Evolutionary conservation across 495 filamentous ascomycete species (phyloP), one percentile per base, ranked within the genome.

Genomic region (Rostrohypoxylon terebratum): DNA sequence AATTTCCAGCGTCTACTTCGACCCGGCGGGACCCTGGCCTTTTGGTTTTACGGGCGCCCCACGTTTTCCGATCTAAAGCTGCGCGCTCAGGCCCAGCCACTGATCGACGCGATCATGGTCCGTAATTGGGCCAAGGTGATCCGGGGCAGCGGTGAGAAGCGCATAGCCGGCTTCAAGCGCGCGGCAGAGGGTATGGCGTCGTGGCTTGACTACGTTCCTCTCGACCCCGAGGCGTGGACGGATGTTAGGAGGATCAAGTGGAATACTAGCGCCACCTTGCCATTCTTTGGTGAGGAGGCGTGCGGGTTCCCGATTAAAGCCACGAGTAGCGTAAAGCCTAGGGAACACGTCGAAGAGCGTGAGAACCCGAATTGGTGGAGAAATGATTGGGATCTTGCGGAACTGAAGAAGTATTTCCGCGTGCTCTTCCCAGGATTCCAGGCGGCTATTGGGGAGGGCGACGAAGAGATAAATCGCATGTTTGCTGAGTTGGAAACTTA

Each of bases 31-130:
- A 79, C 76, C 4, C 31, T 80, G 8, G 78, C 78, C 0, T 60
- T 78, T 21, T 78, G 77, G 77, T 78, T 79, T 42, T 79, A 79
- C 42, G 78, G 78, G 0, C 74, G 67, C 0, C 74, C 78, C 7
- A 67, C 68, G 20, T 80, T 80, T 55, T 55, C 71, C 2, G 74
- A 71, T 0, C 13, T n/a, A 1, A 38, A 53, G 44, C 20, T 68
- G 28, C 47, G 74, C 57, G 42, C 65, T 38, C 3, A 20, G 59
- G 31, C 25, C 53, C 42, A 67, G 23, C 38, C 38, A 11, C 5
- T 67, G 8, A 38, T 63, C 20, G 73, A 76, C 25, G 34, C 33
- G 2, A 77, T 78, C 61, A 76, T 77, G 66, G 51, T 51, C 14
- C 38, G 40, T 6, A 67, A 77, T 51, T 72, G 33, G 23, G 5